These are phyloP conservation scores for Haematococcus sp. DNA, from an alignment of 139 green algal genomes.

Conservation along the genomic window DNA sequence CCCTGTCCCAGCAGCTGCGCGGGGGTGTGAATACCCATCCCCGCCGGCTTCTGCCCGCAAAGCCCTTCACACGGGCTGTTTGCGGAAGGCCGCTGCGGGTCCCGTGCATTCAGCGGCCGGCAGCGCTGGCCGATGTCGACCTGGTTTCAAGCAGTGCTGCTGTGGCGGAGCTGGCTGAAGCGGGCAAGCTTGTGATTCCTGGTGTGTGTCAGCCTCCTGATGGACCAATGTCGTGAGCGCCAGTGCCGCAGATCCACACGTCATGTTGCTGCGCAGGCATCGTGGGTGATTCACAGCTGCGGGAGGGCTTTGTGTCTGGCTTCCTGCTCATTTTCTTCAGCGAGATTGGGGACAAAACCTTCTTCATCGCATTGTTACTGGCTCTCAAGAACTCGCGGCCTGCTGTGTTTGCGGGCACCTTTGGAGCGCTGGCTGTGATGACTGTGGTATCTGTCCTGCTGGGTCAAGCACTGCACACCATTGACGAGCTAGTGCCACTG, in stretches of 20 bases:
- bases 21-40: too few relatives aligned
- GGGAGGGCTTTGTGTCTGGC: conserved; percentile 79
- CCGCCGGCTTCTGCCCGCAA: too few relatives aligned
- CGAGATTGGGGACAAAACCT: conserved; percentile 98
- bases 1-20: too few relatives aligned
- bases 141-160: too few relatives aligned
- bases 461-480: conserved; percentile 70
- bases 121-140: too few relatives aligned
- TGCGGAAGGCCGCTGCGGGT: too few relatives aligned
- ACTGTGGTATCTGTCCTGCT: conserved; percentile 90
- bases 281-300: conserved; percentile 63
- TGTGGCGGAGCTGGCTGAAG: neutral
- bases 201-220: neutral
- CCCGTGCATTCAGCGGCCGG: too few relatives aligned
- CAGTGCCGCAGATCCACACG: neutral
- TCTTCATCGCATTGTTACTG: conserved; percentile 96
- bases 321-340: conserved; percentile 97
- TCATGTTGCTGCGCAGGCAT: conserved; percentile 39
- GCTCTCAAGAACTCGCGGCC: conserved; percentile 63
- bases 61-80: too few relatives aligned
- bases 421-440: conserved; percentile 95
- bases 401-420: conserved; percentile 90
- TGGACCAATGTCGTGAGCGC: too few relatives aligned
- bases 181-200: neutral
- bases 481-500: conserved; percentile 79